Percentiles rank a stretch among this genome's conserved stretches.
These are phyloP conservation scores for Amanita rubescens DNA, from an alignment of 768 basidiomycete genomes.

Conservation along the genomic window DNA sequence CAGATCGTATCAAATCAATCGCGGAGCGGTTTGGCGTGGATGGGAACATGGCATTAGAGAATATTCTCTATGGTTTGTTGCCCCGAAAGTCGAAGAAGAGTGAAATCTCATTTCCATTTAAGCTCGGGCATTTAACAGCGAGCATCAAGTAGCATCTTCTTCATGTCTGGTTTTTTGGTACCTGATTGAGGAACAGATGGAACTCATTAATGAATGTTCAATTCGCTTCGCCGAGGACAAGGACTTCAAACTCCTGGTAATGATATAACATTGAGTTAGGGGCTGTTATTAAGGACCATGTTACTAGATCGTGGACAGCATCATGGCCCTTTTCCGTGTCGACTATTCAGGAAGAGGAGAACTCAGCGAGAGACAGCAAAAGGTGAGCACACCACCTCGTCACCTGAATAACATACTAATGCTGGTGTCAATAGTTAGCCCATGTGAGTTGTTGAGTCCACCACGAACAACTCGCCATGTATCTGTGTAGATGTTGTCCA, in stretches of 20 bases:
- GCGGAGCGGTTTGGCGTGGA: slow-evolving; percentile 95
- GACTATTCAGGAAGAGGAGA: slow-evolving; percentile 94
- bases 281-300: slow-evolving; percentile 9
- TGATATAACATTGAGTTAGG: neutral
- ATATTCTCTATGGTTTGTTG: slow-evolving; percentile 75
- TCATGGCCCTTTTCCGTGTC: slow-evolving; percentile 94
- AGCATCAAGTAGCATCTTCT: slow-evolving; percentile 65
- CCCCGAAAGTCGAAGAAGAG: neutral
- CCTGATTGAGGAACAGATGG: slow-evolving; percentile 49
- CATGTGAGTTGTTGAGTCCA: slow-evolving; percentile 41
- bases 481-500: slow-evolving; percentile 72
- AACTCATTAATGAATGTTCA: slow-evolving; percentile 85
- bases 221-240: slow-evolving; percentile 86
- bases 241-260: slow-evolving; percentile 65
- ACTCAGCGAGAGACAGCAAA: slow-evolving; percentile 89
- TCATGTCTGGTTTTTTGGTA: slow-evolving; percentile 3
- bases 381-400: slow-evolving; percentile 37
- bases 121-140: slow-evolving; percentile 90
- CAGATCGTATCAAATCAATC: slow-evolving; percentile 85
- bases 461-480: neutral
- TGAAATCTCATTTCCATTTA: slow-evolving; percentile 7
- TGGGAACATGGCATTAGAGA: slow-evolving; percentile 78
- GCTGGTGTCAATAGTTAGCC: slow-evolving; percentile 50
- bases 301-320: slow-evolving; percentile 83
- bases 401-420: neutral